These are phyloP conservation scores for Pseudogymnoascus destructans DNA, from an alignment of 2,329 filamentous ascomycete genomes.

Conservation along the genomic window DNA sequence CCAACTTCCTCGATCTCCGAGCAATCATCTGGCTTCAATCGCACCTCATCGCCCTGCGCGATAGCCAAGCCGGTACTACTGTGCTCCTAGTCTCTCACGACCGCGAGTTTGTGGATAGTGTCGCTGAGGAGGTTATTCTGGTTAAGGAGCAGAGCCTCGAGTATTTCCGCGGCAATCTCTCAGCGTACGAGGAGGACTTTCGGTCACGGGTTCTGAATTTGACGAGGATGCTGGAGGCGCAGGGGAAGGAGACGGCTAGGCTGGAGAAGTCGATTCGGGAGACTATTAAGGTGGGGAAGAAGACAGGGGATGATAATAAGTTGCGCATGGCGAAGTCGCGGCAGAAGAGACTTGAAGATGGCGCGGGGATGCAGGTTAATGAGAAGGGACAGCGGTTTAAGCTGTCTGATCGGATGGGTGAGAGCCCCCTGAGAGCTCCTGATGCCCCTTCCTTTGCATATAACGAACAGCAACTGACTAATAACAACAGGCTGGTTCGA, in stretches of 20 bases:
- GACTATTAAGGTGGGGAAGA: constrained; percentile 62
- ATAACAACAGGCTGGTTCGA: constrained; percentile 22
- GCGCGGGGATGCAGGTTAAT: constrained; percentile 63
- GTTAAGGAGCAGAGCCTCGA: constrained; percentile 58
- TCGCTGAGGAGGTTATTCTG: constrained; percentile 64
- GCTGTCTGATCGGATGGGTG: constrained; percentile 34
- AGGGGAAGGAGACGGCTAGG: constrained; percentile 68
- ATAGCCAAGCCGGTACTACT: constrained; percentile 44
- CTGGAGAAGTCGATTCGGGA: constrained; percentile 66
- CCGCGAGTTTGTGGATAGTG: constrained; percentile 63
- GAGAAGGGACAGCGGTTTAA: constrained; percentile 66
- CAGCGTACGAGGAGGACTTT: constrained; percentile 55
- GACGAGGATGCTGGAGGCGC: constrained; percentile 64
- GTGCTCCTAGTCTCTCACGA: constrained; percentile 76
- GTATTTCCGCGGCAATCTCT: constrained; percentile 63
- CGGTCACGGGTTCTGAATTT: constrained; percentile 56
- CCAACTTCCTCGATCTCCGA: constrained; percentile 72
- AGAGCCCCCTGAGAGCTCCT: neutral
- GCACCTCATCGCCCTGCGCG: constrained; percentile 47
- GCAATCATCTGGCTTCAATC: constrained; percentile 77
- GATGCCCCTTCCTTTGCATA: neutral
- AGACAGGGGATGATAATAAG: constrained; percentile 72
- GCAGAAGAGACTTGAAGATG: constrained; percentile 73
- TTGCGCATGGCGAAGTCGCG: constrained; percentile 73
- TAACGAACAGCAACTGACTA: neutral